Evolutionary conservation across 2,329 filamentous ascomycete genomes (phyloP).

Genomic region (Magnaporthiopsis rhizophila): DNA sequence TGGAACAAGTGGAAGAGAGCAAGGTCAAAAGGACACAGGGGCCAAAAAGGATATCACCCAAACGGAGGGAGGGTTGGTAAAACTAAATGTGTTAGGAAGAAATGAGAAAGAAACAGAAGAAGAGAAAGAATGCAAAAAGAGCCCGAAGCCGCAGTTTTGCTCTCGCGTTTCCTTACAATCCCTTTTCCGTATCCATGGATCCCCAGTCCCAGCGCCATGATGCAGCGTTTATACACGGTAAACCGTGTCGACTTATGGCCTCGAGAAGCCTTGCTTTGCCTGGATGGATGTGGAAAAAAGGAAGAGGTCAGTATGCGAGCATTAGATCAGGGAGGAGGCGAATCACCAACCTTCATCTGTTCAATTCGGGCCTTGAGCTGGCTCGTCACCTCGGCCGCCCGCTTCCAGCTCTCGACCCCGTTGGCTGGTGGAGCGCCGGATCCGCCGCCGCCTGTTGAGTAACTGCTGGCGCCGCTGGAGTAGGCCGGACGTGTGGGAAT

Average conservation of each 20-base stretch:
- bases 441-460: constrained; percentile 12
- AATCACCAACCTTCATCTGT: constrained; percentile 70
- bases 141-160: background rate
- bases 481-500: constrained; percentile 17
- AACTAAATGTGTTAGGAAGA: background rate
- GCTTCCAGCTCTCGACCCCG: constrained; percentile 87
- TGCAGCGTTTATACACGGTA: background rate
- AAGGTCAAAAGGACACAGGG: background rate
- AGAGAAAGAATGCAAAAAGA: background rate
- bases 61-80: background rate
- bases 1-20: background rate
- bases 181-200: background rate
- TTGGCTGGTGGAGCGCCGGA: constrained; percentile 29
- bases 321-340: background rate
- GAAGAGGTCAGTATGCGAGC: background rate
- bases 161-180: background rate
- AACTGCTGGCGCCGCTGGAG: constrained; percentile 10
- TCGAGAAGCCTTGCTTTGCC: constrained; percentile 4
- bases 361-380: constrained; percentile 96
- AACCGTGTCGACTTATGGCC: background rate
- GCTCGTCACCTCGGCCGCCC: constrained; percentile 94
- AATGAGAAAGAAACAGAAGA: background rate
- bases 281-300: background rate
- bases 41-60: background rate
- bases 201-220: background rate